Base-by-base conservation (phyloP, 1,284 basidiomycete genomes). In the Cerrena zonata region DNA sequence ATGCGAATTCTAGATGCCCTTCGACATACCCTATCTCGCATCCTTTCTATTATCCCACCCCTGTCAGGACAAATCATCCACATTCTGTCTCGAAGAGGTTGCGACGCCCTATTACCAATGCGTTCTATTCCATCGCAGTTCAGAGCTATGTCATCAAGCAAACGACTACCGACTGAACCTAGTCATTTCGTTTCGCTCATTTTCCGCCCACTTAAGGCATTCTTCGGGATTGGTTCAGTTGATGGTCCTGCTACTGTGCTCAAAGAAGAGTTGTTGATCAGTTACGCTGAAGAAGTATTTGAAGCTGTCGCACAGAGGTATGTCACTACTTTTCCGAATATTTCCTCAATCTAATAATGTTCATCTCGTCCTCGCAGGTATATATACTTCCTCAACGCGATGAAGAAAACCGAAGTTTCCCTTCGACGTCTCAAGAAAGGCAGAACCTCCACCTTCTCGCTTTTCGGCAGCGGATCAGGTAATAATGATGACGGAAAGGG, bases 381-480 rank as follows among this genome's bases (percentile, higher is more conserved):
- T 58, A 76, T 80, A 5, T 74, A 74, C 51, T 81, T 90, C 59
- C 73, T 96, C 23, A 76, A 82, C 3, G 82, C 83, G 4, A 92
- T 94, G 75, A 89, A 84, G 65, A 94, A 94, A 71, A 90, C 89
- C 1, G 91, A 96, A 61, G 91, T 94, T 61, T 86, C 91, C 5
- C 71, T 96, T 26, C 75, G 86, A 21, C 80, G 89, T 40, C 76
- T 94, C 57, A 91, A 92, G 62, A 94, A 90, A 65, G 86, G 86
- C 37, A 89, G 90, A 61, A 90, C 87, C 58, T 72, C 81, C 0
- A 76, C 85, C 0, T 89, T 92, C 64, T 88, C 89, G 2, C 70
- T 93, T 23, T 94, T 95, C 61, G 75, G 82, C 34, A 74, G 70
- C 44, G 61, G 71, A 2, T 65, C 62, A 47, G 48, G 69, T 11